Evolutionary conservation across 768 basidiomycete genomes (phyloP).

Genomic region (Hirschioporus abietinus): DNA sequence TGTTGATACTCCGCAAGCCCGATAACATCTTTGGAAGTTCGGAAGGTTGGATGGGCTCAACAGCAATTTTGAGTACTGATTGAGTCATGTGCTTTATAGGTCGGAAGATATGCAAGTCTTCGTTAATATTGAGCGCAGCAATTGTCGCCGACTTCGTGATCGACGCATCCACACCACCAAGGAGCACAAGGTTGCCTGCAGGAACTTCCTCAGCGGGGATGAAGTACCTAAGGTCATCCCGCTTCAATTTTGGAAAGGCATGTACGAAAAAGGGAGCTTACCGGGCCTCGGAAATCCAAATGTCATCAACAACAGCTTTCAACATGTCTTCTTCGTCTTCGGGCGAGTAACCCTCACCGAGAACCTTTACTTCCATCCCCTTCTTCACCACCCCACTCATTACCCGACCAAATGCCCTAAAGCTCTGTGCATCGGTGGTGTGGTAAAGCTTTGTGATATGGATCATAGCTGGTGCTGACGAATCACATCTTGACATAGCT

Average conservation of each 20-base stretch:
- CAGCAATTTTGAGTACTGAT: constrained; percentile 95
- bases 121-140: constrained; percentile 62
- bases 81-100: constrained; percentile 97
- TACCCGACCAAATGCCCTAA: constrained; percentile 93
- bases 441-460: constrained; percentile 94
- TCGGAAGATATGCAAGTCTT: constrained; percentile 91
- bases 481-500: constrained; percentile 78
- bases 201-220: constrained; percentile 84
- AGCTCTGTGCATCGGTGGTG: constrained; percentile 93
- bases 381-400: constrained; percentile 86
- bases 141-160: constrained; percentile 95
- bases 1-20: constrained; percentile 94
- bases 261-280: constrained; percentile 28
- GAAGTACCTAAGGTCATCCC: constrained; percentile 60
- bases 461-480: constrained; percentile 86
- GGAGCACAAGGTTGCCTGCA: constrained; percentile 88
- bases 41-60: constrained; percentile 95
- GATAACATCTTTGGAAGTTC: constrained; percentile 99
- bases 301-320: constrained; percentile 72
- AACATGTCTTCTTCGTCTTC: constrained; percentile 99
- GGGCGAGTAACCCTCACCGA: constrained; percentile 97
- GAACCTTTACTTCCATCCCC: constrained; percentile 86
- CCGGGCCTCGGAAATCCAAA: constrained; percentile 92
- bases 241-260: not conserved
- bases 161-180: constrained; percentile 90